Evolutionary conservation across 495 filamentous ascomycete genomes (phyloP).

Genomic region (Xylaria telfairii): DNA sequence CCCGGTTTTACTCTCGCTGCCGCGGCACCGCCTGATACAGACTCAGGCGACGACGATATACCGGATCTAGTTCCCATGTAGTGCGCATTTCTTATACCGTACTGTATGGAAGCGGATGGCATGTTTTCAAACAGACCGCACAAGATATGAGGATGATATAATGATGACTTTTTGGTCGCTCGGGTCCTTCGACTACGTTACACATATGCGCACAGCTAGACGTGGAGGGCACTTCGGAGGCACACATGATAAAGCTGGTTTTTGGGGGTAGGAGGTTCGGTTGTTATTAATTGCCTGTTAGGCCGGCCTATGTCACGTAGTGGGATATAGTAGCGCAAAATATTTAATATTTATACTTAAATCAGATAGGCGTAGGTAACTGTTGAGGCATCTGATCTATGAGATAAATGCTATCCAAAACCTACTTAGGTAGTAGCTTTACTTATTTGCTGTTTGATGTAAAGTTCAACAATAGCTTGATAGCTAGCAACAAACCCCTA

Average conservation of each 20-base stretch:
- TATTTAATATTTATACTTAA: background rate
- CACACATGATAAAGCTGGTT: background rate
- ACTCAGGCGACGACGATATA: background rate
- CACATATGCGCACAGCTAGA: background rate
- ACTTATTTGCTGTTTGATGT: background rate
- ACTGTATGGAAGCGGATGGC: background rate
- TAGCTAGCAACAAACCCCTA: too few species aligned
- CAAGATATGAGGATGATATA: background rate
- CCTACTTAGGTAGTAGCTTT: background rate
- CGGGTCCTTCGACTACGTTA: background rate
- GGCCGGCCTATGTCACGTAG: background rate
- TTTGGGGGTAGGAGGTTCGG: background rate
- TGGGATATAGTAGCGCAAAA: background rate
- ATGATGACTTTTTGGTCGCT: background rate
- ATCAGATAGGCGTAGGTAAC: background rate
- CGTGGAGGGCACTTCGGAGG: background rate
- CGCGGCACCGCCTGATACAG: background rate
- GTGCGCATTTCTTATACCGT: background rate
- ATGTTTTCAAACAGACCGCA: background rate
- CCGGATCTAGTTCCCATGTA: background rate
- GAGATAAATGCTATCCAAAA: background rate
- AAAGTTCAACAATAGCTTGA: too few species aligned
- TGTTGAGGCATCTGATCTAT: background rate
- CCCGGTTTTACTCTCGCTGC: background rate
- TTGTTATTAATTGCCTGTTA: background rate